Evolutionary conservation across 805 yeast genomes (phyloP).

Genomic region (Lipomyces kockii): DNA sequence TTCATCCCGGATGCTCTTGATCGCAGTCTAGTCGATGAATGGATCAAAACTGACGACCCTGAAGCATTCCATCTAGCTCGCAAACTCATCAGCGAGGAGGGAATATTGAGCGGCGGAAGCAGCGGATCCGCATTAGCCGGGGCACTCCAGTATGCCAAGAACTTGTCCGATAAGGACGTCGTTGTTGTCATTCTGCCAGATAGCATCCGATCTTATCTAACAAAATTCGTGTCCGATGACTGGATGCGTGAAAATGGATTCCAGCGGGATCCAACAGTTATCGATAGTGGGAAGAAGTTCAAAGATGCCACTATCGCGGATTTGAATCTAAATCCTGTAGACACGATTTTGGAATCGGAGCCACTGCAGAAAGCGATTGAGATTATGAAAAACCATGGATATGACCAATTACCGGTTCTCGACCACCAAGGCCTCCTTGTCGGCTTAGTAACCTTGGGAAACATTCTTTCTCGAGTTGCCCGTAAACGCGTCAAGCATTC

Average conservation of each 20-base stretch:
- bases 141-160: slow-evolving; percentile 68
- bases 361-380: slow-evolving; percentile 68
- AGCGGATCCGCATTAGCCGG: slow-evolving; percentile 85
- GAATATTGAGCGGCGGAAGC: slow-evolving; percentile 87
- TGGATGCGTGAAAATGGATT: slow-evolving; percentile 85
- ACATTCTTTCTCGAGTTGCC: slow-evolving; percentile 68
- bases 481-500: slow-evolving; percentile 61
- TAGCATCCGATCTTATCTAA: slow-evolving; percentile 80
- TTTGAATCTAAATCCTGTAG: slow-evolving; percentile 77
- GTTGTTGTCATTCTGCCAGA: slow-evolving; percentile 86
- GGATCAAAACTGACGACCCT: slow-evolving; percentile 87
- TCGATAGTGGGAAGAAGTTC: slow-evolving; percentile 43
- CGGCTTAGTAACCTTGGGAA: slow-evolving; percentile 78
- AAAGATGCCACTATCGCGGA: slow-evolving; percentile 66
- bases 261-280: slow-evolving; percentile 24
- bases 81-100: slow-evolving; percentile 81
- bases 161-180: slow-evolving; percentile 71
- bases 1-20: slow-evolving; percentile 81
- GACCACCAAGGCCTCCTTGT: slow-evolving; percentile 62
- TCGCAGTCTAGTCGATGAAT: slow-evolving; percentile 66
- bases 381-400: slow-evolving; percentile 72
- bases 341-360: slow-evolving; percentile 66
- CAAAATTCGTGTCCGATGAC: slow-evolving; percentile 88
- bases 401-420: slow-evolving; percentile 84
- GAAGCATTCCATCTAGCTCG: slow-evolving; percentile 81